Percentiles rank a stretch among this genome's conserved stretches.
phyloP scores from a whole-genome alignment of 192 early-diverging fungal species.

The Anaeromyces robustus region DNA sequence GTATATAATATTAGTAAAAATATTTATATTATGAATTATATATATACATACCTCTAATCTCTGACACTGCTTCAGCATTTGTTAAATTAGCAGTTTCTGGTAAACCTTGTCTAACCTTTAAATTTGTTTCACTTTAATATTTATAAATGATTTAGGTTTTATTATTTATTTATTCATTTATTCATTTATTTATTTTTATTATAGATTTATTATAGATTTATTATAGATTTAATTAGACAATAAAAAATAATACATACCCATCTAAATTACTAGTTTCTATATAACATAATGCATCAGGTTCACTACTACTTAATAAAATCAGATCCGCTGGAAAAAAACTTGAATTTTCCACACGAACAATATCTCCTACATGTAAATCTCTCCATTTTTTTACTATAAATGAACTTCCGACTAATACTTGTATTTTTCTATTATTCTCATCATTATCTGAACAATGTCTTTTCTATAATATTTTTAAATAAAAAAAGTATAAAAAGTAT shows the following conservation, averaged over 20 bases:
- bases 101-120: constrained; percentile 89
- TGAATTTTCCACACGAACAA: constrained; percentile 72
- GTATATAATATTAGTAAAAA: no score
- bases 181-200: no score
- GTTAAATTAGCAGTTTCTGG: constrained; percentile 64
- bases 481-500: background rate
- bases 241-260: constrained; percentile 33
- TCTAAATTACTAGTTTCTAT: constrained; percentile 97
- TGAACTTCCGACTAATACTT: constrained; percentile 1
- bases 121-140: constrained; percentile 76
- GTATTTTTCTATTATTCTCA: constrained; percentile 27
- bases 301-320: constrained; percentile 72
- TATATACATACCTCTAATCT: constrained; percentile 23
- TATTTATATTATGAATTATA: no score
- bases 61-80: constrained; percentile 49
- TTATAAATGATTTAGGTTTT: background rate
- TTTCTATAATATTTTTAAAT: constrained; percentile 13
- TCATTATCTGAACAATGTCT: constrained; percentile 59
- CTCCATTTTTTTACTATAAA: constrained; percentile 72
- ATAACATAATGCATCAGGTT: constrained; percentile 92
- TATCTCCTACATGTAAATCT: constrained; percentile 77
- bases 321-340: constrained; percentile 88
- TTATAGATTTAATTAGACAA: background rate
- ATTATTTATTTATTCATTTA: background rate
- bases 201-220: no score